Base-by-base conservation (phyloP, 83 land plant genomes). In the Picea engelmannii region DNA sequence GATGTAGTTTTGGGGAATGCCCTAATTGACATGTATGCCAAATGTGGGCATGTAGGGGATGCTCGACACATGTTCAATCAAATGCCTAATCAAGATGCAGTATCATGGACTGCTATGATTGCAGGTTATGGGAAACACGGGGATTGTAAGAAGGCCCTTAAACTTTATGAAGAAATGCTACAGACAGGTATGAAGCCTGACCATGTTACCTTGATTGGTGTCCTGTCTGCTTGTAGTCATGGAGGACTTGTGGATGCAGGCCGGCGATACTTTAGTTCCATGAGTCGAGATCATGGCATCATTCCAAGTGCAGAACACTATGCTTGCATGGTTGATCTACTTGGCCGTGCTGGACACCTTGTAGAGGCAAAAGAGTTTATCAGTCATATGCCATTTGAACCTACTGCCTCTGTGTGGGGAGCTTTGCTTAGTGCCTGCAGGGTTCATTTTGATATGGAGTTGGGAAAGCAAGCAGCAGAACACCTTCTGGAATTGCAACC, bases 21-120 rank as follows among this genome's bases (percentile, higher is more conserved):
- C 2, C 55, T 90, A 13, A 58, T 90, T 52, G 89, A 85, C 62
- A 87, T 90, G 91, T 90, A 90, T 66, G 81, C 86, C 24, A 90
- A 90, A 73, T 90, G 92, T 85, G 92, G 92, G 3, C 85, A 42
- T n/a, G 82, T 83, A 83, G 82, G 75, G 15, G 70, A 64, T 71
- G 89, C 89, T 10, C 12, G 24, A 70, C 5, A 49, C 13, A 83
- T 85, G 10, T 90, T 90, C 59, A 13, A 65, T 0, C n/a, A 55
- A 13, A 82, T 83, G 86, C 35, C 64, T 2, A 83, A 81, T 38
- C 82, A 81, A 7, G 78, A 83, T 4, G 83, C 81, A 1, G 80
- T 90, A n/a, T 81, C 89, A 5, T 90, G 92, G 92, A 87, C 89
- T 18, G 84, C 92, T 8, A 80, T 87, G 87, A 85, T 90, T 20